Evolutionary conservation across 2,329 filamentous ascomycete genomes (phyloP).

Genomic region (Trichoderma aggressivum): DNA sequence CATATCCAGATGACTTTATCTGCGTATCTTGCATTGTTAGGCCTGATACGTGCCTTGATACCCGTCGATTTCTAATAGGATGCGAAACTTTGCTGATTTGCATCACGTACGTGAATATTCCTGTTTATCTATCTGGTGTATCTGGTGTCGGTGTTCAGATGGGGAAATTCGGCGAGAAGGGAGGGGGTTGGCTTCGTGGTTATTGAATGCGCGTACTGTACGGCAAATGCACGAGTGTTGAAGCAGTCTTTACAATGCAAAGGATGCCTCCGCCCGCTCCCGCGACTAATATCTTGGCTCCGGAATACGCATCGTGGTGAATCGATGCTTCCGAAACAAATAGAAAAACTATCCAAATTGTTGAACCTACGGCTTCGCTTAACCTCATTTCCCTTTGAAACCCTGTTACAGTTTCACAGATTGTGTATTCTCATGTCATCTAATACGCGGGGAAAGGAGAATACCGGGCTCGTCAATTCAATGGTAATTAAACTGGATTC

Average conservation of each 20-base stretch:
- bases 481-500: neutral
- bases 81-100: neutral
- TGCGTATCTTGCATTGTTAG: neutral
- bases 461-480: neutral
- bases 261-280: neutral
- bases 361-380: neutral
- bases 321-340: neutral
- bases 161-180: slow-evolving; percentile 11
- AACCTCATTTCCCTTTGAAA: neutral
- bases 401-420: neutral
- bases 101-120: neutral
- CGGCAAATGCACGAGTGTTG: neutral
- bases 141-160: neutral
- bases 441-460: neutral
- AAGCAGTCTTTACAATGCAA: neutral
- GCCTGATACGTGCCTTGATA: neutral
- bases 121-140: neutral
- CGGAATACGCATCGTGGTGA: neutral
- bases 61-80: neutral
- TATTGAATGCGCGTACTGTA: neutral
- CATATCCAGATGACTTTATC: neutral
- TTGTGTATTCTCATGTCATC: neutral
- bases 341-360: neutral
- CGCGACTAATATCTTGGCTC: neutral
- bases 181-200: neutral